These are phyloP conservation scores for Cymodocea nodosa DNA, from an alignment of 116 monocot species.

Conservation along the genomic window DNA sequence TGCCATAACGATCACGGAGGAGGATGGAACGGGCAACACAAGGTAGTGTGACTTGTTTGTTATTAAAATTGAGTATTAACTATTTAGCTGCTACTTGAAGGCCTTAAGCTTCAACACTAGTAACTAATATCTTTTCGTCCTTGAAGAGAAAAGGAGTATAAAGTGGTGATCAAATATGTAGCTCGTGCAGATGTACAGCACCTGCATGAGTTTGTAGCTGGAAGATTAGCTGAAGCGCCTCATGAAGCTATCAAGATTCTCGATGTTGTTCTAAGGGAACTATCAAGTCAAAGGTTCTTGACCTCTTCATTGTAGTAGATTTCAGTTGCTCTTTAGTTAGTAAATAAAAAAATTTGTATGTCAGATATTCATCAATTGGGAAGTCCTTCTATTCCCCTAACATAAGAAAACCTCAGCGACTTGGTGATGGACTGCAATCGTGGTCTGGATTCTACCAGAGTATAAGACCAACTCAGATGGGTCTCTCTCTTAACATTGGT, in stretches of 20 bases:
- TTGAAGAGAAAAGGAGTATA: conserved; percentile 46
- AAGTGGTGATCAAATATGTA: conserved; percentile 47
- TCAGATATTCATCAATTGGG: conserved; percentile 54
- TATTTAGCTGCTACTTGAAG: too few species aligned
- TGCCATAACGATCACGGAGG: conserved; percentile 38
- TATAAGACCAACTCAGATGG: conserved; percentile 89
- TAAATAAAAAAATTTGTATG: not conserved
- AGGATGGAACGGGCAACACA: conserved; percentile 16
- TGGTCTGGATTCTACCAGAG: conserved; percentile 95
- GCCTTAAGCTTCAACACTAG: too few species aligned
- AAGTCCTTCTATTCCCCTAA: conserved; percentile 84
- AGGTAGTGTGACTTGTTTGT: conserved; percentile 15
- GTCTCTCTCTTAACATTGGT: conserved; percentile 88
- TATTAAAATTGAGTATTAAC: not conserved
- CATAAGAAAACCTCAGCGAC: conserved; percentile 42
- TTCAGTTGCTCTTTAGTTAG: not conserved
- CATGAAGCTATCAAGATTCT: conserved; percentile 70
- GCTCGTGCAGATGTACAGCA: conserved; percentile 49
- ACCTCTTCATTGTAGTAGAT: not conserved
- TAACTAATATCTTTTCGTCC: not conserved
- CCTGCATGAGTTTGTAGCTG: conserved; percentile 50
- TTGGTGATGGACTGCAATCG: conserved; percentile 67
- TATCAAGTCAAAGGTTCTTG: conserved; percentile 49
- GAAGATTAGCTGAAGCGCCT: conserved; percentile 49
- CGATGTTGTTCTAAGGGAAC: conserved; percentile 70